Percentiles rank a stretch among this genome's conserved stretches.
Evolutionary conservation across 2,329 filamentous ascomycete genomes (phyloP).

Genomic region (Xylariaceae sp.): DNA sequence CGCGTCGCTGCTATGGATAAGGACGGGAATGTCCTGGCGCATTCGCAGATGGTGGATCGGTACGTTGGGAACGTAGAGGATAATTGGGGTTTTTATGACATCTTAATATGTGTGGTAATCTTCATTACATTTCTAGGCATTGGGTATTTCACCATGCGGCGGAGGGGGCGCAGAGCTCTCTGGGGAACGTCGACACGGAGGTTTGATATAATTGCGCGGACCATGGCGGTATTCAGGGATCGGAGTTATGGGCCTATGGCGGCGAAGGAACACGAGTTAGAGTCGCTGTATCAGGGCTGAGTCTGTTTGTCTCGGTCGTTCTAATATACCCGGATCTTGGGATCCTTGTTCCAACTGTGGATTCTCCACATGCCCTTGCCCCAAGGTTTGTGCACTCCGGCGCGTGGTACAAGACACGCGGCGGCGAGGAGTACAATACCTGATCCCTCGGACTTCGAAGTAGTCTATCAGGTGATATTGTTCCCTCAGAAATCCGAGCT

Average conservation of each 20-base stretch:
- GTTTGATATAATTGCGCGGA: conserved; percentile 1
- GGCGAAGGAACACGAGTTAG: conserved; percentile 18
- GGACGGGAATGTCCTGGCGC: conserved; percentile 12
- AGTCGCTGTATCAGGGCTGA: conserved; percentile 17
- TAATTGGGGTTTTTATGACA: not conserved
- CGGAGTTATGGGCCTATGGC: not conserved
- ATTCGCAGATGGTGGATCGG: conserved; percentile 15
- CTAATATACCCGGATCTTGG: not conserved
- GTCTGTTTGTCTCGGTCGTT: not conserved
- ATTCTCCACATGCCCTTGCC: not conserved
- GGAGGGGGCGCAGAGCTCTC: conserved; percentile 9
- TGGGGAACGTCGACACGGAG: conserved; percentile 7
- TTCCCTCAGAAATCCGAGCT: too few relatives aligned
- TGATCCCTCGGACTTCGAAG: not conserved
- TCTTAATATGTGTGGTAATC: not conserved
- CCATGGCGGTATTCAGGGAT: not conserved
- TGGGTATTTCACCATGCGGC: conserved; percentile 7
- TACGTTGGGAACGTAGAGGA: conserved; percentile 8
- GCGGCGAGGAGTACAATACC: too few relatives aligned
- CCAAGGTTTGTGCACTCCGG: too few relatives aligned
- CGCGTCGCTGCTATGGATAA: conserved; percentile 17
- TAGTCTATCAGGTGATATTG: too few relatives aligned
- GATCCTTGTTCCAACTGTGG: not conserved
- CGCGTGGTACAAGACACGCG: too few relatives aligned
- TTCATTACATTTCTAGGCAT: not conserved